These are phyloP conservation scores for Tolypocladium endophyticum DNA, from an alignment of 2,329 filamentous ascomycete species.

Conservation along the genomic window DNA sequence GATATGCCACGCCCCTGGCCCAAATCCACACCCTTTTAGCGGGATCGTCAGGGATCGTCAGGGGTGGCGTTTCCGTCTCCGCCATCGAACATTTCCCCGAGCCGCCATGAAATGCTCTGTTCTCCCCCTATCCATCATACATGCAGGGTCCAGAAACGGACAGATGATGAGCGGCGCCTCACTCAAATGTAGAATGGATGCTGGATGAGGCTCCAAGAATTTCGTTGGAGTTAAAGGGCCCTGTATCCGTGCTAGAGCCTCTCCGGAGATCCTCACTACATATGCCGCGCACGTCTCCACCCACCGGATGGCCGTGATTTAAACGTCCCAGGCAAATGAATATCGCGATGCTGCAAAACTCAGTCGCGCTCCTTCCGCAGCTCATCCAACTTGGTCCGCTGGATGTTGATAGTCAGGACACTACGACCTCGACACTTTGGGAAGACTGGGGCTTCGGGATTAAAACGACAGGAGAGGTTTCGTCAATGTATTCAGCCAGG, in stretches of 20 bases:
- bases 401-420: neutral
- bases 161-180: neutral
- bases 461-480: neutral
- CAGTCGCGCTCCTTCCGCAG: neutral
- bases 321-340: too few relatives aligned
- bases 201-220: neutral
- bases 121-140: neutral
- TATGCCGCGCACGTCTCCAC: too few relatives aligned
- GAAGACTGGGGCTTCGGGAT: neutral
- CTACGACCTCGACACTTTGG: neutral
- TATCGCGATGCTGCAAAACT: neutral
- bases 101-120: neutral
- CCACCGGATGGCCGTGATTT: too few relatives aligned
- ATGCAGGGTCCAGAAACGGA: neutral
- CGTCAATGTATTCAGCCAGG: neutral
- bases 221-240: neutral
- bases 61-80: neutral
- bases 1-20: neutral
- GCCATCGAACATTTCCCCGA: neutral
- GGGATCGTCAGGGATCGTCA: neutral
- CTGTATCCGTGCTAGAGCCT: too few relatives aligned
- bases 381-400: neutral
- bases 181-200: too few relatives aligned
- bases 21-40: neutral
- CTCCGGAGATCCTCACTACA: too few relatives aligned